Evolutionary conservation across 148 eudicot species (phyloP), one percentile per base, ranked within the genome.

Genomic region (Fagopyrum homotropicum): DNA sequence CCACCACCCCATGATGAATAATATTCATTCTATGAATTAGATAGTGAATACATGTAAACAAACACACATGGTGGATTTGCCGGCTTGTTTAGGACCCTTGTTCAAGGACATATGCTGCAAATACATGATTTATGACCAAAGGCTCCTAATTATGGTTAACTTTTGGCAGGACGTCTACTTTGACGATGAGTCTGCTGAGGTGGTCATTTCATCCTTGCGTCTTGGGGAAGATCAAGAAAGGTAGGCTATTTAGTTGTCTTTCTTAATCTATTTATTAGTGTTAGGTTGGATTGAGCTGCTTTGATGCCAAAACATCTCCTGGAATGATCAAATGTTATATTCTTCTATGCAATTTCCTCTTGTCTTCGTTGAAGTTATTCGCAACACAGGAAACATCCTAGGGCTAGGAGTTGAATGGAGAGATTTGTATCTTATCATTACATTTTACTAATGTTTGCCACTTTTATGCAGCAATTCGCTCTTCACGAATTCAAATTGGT

Each of bases 151-250:
- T 44, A 29, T 29, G 68, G 43, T 26, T 61, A 9, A 26, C 15
- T 29, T 81, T 83, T 76, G 76, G 68, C 86, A 95, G 97, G 98
- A 95, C 77, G 91, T 95, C 15, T 95, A 92, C 77, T 90, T 95
- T 84, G 98, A 95, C 75, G 98, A 92, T 79, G 98, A 95, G 79
- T 90, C 97, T 79, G 97, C 98, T 75, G 98, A 95, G 83, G 98
- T 95, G 60, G 97, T 95, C 47, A 90, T 95, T 77, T 95, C 98
- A 45, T 95, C 98, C 0, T 88, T 95, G 83, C 91, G 96, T 49
- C 87, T 95, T 54, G 97, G 93, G 73, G 98, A 92, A 78, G 96
- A 92, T 75, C 90, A 88, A 75, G 96, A 89, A 76, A 85, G 93
- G 97, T 92, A 61, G 16, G 76, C 55, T 40, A 11, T 2, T n/a